Evolutionary conservation across 352 stramenopile genomes (phyloP), one percentile per base, ranked within the genome.

Genomic region (Phytophthora macrochlamydospora): DNA sequence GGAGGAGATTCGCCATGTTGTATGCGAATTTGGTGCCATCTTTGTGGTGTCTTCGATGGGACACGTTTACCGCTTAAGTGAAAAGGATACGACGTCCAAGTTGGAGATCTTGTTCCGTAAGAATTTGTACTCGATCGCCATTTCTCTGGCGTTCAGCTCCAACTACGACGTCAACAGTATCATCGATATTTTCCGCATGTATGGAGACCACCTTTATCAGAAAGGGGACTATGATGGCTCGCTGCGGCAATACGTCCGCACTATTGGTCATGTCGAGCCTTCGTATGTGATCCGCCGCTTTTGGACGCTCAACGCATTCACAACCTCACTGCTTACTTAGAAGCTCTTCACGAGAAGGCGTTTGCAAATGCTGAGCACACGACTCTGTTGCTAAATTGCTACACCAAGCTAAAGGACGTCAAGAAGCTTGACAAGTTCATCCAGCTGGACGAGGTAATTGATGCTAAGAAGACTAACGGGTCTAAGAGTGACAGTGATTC

Each of bases 241-340:
- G 5, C 85, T 99, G 65, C 87, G 97, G n/a, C 97, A 99, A 78
- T 99, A 99, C 72, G 92, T 96, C 49, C 83, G 96, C 38, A 99
- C 97, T 4, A 99, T 99, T 71, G 97, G 98, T 0, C 95, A 98
- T 43, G 79, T 99, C 3, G 97, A 99, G 67, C 93, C 97, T 5
- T 99, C 95, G 4, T 99, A 99, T 67, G 97, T 99, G 40, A 99
- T 99, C 66, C 96, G 96, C 59, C 90, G 96, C 33, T 99, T 98
- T 71, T 99, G 42, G 97, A 99, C 77, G 95, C 97, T 0, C 97
- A 98, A 50, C 97, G 97, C 45, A 98, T 99, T 69, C 89, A 97
- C 61, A 94, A 98, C 37, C 75, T 99, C 7, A 98, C 97, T 5
- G 90, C 90, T 43, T 99, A 99, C 71, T 82, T 99, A 13, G 97